A percentile compares a stretch with the other conserved stretches of the same genome.
phyloP scores from a whole-genome alignment of 1,284 basidiomycete genomes.

The Spongiforma sp. region DNA sequence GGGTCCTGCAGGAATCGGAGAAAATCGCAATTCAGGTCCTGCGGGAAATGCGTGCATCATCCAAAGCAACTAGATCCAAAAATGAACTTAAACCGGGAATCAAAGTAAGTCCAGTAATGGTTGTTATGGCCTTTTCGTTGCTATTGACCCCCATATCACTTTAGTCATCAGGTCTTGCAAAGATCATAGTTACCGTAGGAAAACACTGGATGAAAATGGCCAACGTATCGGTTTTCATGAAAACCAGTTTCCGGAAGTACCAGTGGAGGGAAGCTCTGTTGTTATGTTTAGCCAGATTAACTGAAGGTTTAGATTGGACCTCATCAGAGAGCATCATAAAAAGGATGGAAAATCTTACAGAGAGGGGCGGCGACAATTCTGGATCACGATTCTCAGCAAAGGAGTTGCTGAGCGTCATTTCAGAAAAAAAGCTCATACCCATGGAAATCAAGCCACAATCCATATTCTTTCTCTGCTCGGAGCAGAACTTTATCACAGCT shows the following conservation, averaged over 20 bases:
- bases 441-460: conserved; percentile 13
- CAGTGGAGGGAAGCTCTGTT: conserved; percentile 15
- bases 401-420: background rate
- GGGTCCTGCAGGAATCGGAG: background rate
- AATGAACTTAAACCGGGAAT: background rate
- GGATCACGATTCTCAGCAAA: background rate
- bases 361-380: too few species aligned
- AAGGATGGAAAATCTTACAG: background rate
- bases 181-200: background rate
- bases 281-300: background rate
- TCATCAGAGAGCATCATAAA: background rate
- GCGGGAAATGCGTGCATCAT: background rate
- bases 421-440: background rate
- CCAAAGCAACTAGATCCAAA: background rate
- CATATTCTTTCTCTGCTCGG: conserved; percentile 17
- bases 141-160: background rate
- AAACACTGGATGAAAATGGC: background rate
- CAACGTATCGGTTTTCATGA: background rate
- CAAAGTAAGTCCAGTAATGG: background rate
- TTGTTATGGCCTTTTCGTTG: background rate
- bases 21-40: background rate
- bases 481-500: conserved; percentile 10
- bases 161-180: background rate
- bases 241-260: conserved; percentile 14
- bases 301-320: background rate